Evolutionary conservation across 176 grass and related monocot species (phyloP), one percentile per base, ranked within the genome.

Genomic region (Avena atlantica): DNA sequence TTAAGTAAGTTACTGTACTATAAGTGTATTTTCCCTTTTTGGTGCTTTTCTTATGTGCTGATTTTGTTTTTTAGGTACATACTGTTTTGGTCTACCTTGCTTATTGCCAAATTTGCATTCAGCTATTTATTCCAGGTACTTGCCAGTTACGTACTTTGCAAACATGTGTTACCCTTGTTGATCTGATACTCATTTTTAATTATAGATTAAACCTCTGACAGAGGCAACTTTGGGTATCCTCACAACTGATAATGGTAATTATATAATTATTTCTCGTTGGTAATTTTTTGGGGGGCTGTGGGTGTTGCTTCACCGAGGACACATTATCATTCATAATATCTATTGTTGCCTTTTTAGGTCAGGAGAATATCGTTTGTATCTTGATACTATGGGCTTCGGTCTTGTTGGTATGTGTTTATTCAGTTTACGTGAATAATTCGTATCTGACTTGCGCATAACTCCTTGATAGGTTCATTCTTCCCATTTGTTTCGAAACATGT

Each of bases 301-400:
- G 42, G 42, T 44, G 42, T 44, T 44, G 42, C 42, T 44, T 44
- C 42, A 44, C 42, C 7, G 4, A 44, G 42, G 42, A 44, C 42
- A 44, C 42, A 44, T 44, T 44, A 5, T 4, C 7, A 44, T 44
- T 44, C 42, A 44, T 44, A 44, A 44, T 24, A 11, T 62, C 47
- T 71, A n/a, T 10, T 76, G 55, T 29, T 87, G 16, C 59, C 49
- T 81, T 88, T 89, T 80, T 83, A 97, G 95, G 91, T 76, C 84
- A 58, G 44, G 86, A 93, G 50, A 97, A 95, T 90, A 34, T 95
- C 81, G 89, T 89, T 83, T 87, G 93, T 87, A 82, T 97, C 72
- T 29, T 95, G 44, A 95, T 89, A 15, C 82, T 97, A 20, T 97
- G 95, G 95, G 89, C 89, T 47, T 93, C 95, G 79, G 95, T 97